Base-by-base conservation (phyloP, 2,329 filamentous ascomycete species). In the Botrytis squamosa region DNA sequence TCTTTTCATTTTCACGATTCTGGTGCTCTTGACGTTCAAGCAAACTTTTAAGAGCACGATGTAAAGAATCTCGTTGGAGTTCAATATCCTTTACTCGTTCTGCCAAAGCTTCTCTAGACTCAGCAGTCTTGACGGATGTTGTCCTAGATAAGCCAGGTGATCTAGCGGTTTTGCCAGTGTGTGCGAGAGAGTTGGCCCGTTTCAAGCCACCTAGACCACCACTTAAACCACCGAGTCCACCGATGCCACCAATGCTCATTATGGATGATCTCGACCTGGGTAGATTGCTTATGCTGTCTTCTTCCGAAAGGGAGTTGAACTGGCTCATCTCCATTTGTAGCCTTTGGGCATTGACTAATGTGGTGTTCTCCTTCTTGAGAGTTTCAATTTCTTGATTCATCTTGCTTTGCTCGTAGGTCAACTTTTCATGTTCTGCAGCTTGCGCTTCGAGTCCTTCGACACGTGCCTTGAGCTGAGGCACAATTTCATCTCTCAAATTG, bases 31-130 rank as follows among this genome's bases (percentile, higher is more conserved):
- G 94, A 70, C 96, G 90, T 75, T 95, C 90, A 20, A 98, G 88
- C 25, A 99, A 86, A 75, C 90, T 93, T 84, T 93, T 95, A 71
- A 99, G 85, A 10, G 96, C 94, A 75, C 89, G 90, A 84, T 98
- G 96, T 10, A 99, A 86, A 1, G 95, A 95, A 82, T 99, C 95
- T 65, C 96, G 90, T 84, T 99, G 96, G 62, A 93, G 91, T 83
- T 98, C 95, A 18, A 98, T 91, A 77, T 98, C 95, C 82, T 97
- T 97, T 29, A 97, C 86, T 44, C 93, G 89, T 77, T 97, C 94
- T 2, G 91, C 89, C 25, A 95, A 83, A 18, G 89, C 87, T 72
- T 95, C 93, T 72, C 90, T 87, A 88, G 74, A 79, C 82, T 82
- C 80, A 85, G 85, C 60, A 84, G 78, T 81, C 71, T 80, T 81